Evolutionary conservation across 202 grass and related monocot genomes (phyloP).

Genomic region (Elaeis oleifera): DNA sequence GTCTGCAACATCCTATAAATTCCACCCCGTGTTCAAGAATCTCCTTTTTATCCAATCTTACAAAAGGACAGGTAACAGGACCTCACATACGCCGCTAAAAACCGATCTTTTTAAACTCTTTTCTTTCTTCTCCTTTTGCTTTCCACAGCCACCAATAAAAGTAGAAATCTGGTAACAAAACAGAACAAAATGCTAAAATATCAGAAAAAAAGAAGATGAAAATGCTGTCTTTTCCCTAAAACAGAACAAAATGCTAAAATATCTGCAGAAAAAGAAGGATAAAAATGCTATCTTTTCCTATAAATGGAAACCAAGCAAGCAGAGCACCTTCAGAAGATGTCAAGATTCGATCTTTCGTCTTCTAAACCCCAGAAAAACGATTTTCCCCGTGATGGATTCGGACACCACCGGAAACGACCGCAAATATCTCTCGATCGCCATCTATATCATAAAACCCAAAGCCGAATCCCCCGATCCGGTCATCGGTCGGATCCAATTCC

Average conservation of each 20-base stretch:
- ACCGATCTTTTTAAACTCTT: conserved; percentile 1
- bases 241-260: too few species aligned
- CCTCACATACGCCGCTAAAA: not conserved
- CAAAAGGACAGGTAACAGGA: not conserved
- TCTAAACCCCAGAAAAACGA: too few species aligned
- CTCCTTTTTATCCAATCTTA: not conserved
- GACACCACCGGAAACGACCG: too few species aligned
- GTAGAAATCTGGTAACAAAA: not conserved
- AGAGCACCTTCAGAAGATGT: not conserved
- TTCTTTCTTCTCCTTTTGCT: not conserved
- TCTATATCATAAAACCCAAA: not conserved
- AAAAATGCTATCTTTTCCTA: conserved; percentile 8
- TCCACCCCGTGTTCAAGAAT: conserved; percentile 5
- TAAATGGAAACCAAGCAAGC: not conserved
- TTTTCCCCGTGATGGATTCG: too few species aligned
- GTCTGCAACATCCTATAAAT: conserved; percentile 19
- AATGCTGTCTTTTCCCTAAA: not conserved
- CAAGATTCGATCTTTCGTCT: conserved; percentile 4
- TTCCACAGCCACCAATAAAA: not conserved
- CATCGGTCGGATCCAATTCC: not conserved
- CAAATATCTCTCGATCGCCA: not conserved
- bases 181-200: conserved; percentile 6
- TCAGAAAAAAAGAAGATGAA: conserved; percentile 1
- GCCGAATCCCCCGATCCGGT: conserved; percentile 1
- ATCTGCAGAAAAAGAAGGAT: not conserved